Evolutionary conservation across 2,329 filamentous ascomycete genomes (phyloP).

Genomic region (Microcyclospora pomicola): DNA sequence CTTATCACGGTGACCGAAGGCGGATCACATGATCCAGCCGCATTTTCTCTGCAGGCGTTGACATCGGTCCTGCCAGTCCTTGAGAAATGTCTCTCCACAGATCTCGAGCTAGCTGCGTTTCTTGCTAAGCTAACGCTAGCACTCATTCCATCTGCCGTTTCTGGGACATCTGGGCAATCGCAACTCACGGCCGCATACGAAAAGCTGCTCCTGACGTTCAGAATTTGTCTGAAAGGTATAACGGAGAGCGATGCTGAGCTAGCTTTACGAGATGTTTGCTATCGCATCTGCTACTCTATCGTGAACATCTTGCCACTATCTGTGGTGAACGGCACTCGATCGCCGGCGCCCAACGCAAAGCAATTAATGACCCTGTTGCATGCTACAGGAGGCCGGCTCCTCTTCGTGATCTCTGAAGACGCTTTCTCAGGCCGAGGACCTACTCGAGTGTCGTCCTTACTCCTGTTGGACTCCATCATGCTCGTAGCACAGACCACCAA

Average conservation of each 20-base stretch:
- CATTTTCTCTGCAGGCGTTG: slow-evolving; percentile 73
- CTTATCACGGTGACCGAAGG: slow-evolving; percentile 65
- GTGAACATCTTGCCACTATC: slow-evolving; percentile 8
- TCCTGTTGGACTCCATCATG: slow-evolving; percentile 69
- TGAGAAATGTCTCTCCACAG: slow-evolving; percentile 58
- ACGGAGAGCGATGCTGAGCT: slow-evolving; percentile 57
- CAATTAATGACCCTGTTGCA: slow-evolving; percentile 52
- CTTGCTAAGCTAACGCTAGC: slow-evolving; percentile 63
- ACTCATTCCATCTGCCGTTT: slow-evolving; percentile 48
- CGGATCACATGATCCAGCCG: slow-evolving; percentile 61
- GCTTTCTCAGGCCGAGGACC: slow-evolving; percentile 70
- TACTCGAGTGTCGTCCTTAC: slow-evolving; percentile 72
- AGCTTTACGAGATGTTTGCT: slow-evolving; percentile 69
- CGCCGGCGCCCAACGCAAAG: slow-evolving; percentile 10
- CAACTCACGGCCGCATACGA: slow-evolving; percentile 38
- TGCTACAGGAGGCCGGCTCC: slow-evolving; percentile 63
- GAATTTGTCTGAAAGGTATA: slow-evolving; percentile 68
- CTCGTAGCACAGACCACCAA: slow-evolving; percentile 54
- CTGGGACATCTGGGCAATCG: slow-evolving; percentile 48
- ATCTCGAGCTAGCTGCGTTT: slow-evolving; percentile 56
- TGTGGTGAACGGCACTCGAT: slow-evolving; percentile 2
- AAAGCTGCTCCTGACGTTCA: slow-evolving; percentile 82
- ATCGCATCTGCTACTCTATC: slow-evolving; percentile 63
- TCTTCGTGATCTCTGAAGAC: slow-evolving; percentile 85
- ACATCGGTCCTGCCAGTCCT: slow-evolving; percentile 81